A percentile compares a stretch with the other conserved stretches of the same genome.
Conservation (phyloP, 2,329 filamentous ascomycete genomes). For the Escovopsis sp. region DNA sequence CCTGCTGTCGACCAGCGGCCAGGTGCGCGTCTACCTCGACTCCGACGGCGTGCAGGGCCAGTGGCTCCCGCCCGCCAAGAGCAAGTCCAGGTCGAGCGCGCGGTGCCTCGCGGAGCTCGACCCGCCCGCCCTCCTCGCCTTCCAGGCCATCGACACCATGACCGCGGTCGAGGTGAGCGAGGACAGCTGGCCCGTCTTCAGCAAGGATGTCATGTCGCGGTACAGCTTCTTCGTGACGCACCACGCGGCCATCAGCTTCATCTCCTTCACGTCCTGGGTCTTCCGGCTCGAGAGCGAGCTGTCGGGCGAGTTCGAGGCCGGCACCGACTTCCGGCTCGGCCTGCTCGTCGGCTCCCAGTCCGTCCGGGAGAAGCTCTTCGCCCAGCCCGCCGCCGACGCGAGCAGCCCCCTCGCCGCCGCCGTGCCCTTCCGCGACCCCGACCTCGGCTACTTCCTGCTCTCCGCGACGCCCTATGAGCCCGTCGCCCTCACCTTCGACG, state of each 20-base stretch:
- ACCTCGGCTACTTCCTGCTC: slow-evolving; percentile 47
- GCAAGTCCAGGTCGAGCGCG: slow-evolving; percentile 31
- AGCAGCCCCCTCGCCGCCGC: slow-evolving; percentile 36
- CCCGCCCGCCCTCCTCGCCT: slow-evolving; percentile 38
- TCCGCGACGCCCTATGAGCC: slow-evolving; percentile 44
- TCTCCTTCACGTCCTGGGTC: slow-evolving; percentile 47
- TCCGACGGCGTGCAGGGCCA: slow-evolving; percentile 48
- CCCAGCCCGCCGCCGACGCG: slow-evolving; percentile 31
- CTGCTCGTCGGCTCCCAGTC: slow-evolving; percentile 43
- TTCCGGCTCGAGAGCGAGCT: slow-evolving; percentile 49
- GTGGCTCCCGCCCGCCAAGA: slow-evolving; percentile 45
- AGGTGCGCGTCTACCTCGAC: slow-evolving; percentile 46
- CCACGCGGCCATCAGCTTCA: slow-evolving; percentile 41
- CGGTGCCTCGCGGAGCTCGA: slow-evolving; percentile 22
- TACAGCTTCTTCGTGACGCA: slow-evolving; percentile 50
- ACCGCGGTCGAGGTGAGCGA: slow-evolving; percentile 36
- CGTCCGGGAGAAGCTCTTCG: slow-evolving; percentile 42
- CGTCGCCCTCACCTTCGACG: slow-evolving; percentile 42
- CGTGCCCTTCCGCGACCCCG: slow-evolving; percentile 40
- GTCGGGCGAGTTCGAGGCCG: slow-evolving; percentile 37
- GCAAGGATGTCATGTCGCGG: slow-evolving; percentile 42
- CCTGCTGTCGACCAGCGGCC: slow-evolving; percentile 43
- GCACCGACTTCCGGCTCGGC: slow-evolving; percentile 45
- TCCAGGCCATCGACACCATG: slow-evolving; percentile 47
- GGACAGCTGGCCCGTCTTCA: slow-evolving; percentile 48